Evolutionary conservation across 192 early-diverging fungal species (phyloP), one percentile per base, ranked within the genome.

Genomic region (Entrophospora sp.): DNA sequence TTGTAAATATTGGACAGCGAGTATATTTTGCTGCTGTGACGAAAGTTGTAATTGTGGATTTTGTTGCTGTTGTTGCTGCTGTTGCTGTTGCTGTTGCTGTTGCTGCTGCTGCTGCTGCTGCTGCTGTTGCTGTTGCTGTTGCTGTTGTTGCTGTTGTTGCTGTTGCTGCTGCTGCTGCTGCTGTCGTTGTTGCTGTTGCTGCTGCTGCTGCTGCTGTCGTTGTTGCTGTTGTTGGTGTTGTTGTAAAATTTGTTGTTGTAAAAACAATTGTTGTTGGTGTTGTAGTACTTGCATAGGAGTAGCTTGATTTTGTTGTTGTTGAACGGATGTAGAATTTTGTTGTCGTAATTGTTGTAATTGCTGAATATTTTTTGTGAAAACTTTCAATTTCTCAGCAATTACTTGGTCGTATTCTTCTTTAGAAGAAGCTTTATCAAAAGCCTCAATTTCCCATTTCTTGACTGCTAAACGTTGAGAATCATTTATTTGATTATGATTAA

Each of bases 251-350:
- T 52, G 43, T 16, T 35, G 24, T 35, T 43, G 55, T 12, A 58
- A 20, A 13, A 52, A 32, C 27, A 24, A 3, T 96, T 93, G 68
- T 84, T 95, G 3, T n/a, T n/a, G n/a, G n/a, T n/a, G n/a, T 93
- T 85, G 37, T 85, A 82, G 22, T 78, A 69, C 46, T 83, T 74
- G 28, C 83, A 9, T 24, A 46, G 44, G 18, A n/a, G n/a, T n/a
- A n/a, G n/a, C n/a, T n/a, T n/a, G n/a, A n/a, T n/a, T n/a, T n/a
- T n/a, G n/a, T n/a, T n/a, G n/a, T 4, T 46, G 45, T 46, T 46
- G 45, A 22, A 9, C 45, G 13, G 45, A 2, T 22, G 22, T 22
- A 6, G 22, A 22, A 46, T 46, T 46, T 20, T 46, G 44, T 46
- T 46, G 44, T 14, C 24, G 44, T 9, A 9, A 22, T 6, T 22